Base-by-base conservation (phyloP, 352 stramenopile species). In the Phytophthora europaea region DNA sequence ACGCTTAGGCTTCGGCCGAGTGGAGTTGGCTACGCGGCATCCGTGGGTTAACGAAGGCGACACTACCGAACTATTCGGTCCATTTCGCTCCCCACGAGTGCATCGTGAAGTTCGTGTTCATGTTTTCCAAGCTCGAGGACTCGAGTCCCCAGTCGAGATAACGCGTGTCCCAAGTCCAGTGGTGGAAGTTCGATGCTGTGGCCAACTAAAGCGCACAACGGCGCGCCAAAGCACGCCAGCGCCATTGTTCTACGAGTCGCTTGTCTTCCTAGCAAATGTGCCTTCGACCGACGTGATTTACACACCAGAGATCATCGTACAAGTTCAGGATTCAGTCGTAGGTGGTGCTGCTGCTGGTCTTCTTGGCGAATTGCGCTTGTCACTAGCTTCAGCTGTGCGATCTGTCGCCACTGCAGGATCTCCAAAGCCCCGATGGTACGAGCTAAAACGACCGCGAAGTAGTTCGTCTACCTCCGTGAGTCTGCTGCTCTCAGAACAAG, bases 211-310 rank as follows among this genome's bases (percentile, higher is more conserved):
- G 58, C 84, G 90, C 26, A 93, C 84, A 0, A 66, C 52, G 6
- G 66, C 57, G 4, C 65, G 82, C 45, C 77, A 63, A 65, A 92
- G 83, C 58, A 97, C 91, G 0, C 75, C 83, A 13, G 80, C 93
- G 2, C 93, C 93, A 9, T 74, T 96, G 1, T 97, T 90, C 59
- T 97, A 97, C 66, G 87, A 96, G 45, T 92, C 89, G 0, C 61
- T 94, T 2, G 75, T 90, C 3, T 94, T 97, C 22, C 58, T 83
- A 0, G 56, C 73, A 8, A 73, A 84, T 43, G 70, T 92, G 5
- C 75, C 72, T 18, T 59, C 66, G n/a, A 82, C 92, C 1, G 79
- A 95, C 8, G 40, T 84, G 0, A 58, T 68, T 1, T 97, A 87
- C 60, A 85, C 80, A 0, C 91, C 91, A 0, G 84, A 97, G 34